These are phyloP conservation scores for Dentipellis fragilis DNA, from an alignment of 768 basidiomycete species.

Conservation along the genomic window DNA sequence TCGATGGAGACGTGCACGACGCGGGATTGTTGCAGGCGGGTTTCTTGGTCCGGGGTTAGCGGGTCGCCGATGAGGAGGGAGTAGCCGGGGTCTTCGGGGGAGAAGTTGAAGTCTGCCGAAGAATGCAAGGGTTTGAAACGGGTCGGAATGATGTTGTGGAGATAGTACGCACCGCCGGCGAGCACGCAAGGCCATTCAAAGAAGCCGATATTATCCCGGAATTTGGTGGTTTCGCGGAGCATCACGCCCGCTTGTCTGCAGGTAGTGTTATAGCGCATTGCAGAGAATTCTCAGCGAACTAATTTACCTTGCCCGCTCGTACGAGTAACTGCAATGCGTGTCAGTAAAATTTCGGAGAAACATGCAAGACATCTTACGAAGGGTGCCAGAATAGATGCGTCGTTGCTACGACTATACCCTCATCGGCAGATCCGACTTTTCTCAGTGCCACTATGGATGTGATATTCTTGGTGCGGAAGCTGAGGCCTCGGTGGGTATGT, in stretches of 20 bases:
- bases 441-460: constrained; percentile 63
- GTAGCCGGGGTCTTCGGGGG: constrained; percentile 76
- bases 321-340: constrained; percentile 44
- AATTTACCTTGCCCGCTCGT: constrained; percentile 68
- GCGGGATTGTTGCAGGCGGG: constrained; percentile 47
- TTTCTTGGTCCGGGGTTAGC: constrained; percentile 44
- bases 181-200: constrained; percentile 70
- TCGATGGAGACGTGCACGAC: constrained; percentile 69
- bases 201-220: constrained; percentile 35
- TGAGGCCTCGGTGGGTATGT: constrained; percentile 37
- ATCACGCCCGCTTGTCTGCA: constrained; percentile 71
- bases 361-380: constrained; percentile 34
- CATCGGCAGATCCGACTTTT: constrained; percentile 24
- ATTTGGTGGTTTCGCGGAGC: constrained; percentile 48
- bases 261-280: neutral
- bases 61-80: constrained; percentile 58
- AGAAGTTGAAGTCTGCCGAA: constrained; percentile 77
- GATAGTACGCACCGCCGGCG: constrained; percentile 56
- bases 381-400: constrained; percentile 98
- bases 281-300: neutral
- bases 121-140: neutral
- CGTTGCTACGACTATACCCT: constrained; percentile 71
- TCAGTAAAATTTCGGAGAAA: neutral
- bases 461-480: constrained; percentile 73
- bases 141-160: neutral